phyloP scores from a whole-genome alignment of 1,284 basidiomycete species.

The Fomitiporia mediterranea region DNA sequence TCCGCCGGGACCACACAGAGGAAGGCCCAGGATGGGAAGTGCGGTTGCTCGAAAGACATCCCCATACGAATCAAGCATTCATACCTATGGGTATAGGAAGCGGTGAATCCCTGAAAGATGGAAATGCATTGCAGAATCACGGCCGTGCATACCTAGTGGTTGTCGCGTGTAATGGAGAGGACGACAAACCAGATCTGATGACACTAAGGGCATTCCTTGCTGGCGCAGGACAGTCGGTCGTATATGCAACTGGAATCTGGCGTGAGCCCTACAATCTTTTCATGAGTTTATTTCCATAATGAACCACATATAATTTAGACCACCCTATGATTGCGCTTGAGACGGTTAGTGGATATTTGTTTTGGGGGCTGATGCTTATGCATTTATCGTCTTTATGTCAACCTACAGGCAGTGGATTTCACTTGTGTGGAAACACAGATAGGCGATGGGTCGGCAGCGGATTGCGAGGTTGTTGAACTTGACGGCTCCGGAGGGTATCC shows the following conservation, averaged over 20 bases:
- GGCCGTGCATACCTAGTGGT: conserved; percentile 73
- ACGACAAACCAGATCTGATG: conserved; percentile 71
- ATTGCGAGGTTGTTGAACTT: conserved; percentile 75
- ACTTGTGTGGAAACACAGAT: conserved; percentile 83
- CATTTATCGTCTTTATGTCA: conserved; percentile 6
- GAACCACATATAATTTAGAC: conserved; percentile 47
- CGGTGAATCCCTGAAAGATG: conserved; percentile 23
- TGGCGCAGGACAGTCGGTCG: conserved; percentile 74
- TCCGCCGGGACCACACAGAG: conserved; percentile 23
- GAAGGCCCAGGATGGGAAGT: conserved; percentile 37
- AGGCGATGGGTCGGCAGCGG: conserved; percentile 61
- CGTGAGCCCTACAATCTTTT: conserved; percentile 50
- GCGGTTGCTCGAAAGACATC: conserved; percentile 68
- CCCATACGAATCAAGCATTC: conserved; percentile 82
- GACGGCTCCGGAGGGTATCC: conserved; percentile 33
- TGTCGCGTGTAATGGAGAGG: conserved; percentile 69
- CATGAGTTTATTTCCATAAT: conserved; percentile 13
- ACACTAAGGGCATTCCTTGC: conserved; percentile 81
- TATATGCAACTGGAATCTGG: conserved; percentile 81
- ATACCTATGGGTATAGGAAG: conserved; percentile 64
- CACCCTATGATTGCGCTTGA: conserved; percentile 81
- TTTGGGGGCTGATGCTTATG: too few relatives aligned
- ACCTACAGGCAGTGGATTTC: conserved; percentile 64
- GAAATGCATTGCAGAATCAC: conserved; percentile 45
- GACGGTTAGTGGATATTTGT: conserved; percentile 48